Evolutionary conservation across 306 rosid species (phyloP), one percentile per base, ranked within the genome.

Genomic region (Vigna unguiculata): DNA sequence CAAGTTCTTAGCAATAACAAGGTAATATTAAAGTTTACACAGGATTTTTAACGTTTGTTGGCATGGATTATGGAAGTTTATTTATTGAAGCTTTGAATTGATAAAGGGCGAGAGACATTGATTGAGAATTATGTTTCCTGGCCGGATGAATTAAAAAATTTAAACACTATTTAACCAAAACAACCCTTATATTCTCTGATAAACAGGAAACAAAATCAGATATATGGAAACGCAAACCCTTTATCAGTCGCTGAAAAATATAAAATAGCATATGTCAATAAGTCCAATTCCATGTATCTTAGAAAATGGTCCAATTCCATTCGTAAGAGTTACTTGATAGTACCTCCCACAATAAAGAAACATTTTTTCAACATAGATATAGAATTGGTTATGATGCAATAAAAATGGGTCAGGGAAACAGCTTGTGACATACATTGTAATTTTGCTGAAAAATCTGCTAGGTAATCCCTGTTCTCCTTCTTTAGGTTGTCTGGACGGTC

Each of bases 401-500:
- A 38, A 22, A 11, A 65, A 38, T 51, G 24, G 8, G 16, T 43
- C 1, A 53, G 57, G 63, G 51, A 77, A 77, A 55, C 2, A 32
- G 3, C 10, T 41, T 66, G 34, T 0, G 22, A 63, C 81, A 22
- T 80, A 83, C 89, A 0, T 77, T 1, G 14, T 1, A 6, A 36
- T 36, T 55, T 1, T 24, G 46, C 65, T 0, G 49, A 63, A 40
- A 64, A 2, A 67, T 86, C 87, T 69, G 40, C 6, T 0, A 5
- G 0, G 34, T 5, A 49, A 25, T 74, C 79, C 65, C 88, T 74
- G 4, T 20, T 9, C 47, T 79, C 49, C n/a, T 16, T 19, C 25
- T 12, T 52, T 8, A 58, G 21, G 58, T 53, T 82, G 16, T 5
- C 1, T 8, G 84, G 68, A 64, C 48, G 6, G 67, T 87, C 82